phyloP scores from a whole-genome alignment of 2,329 filamentous ascomycete genomes.

The Cercospora sojina region DNA sequence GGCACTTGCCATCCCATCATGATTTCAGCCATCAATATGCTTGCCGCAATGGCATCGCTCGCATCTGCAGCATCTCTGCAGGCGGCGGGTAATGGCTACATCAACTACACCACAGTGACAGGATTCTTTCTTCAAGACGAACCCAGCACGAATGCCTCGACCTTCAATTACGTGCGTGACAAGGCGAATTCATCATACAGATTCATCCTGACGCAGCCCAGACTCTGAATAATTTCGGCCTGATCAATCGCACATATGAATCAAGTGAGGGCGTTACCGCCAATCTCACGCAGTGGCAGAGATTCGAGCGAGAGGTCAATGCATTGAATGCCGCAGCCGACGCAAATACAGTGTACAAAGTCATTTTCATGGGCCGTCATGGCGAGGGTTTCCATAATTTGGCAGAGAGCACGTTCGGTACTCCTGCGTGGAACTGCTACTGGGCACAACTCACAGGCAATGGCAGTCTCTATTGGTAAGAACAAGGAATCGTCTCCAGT shows the following conservation, averaged over 20 bases:
- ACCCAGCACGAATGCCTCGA: conserved; percentile 52
- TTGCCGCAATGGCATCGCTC: conserved; percentile 7
- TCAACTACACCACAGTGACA: conserved; percentile 60
- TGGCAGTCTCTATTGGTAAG: conserved; percentile 57
- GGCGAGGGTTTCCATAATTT: conserved; percentile 66
- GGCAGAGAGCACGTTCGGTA: conserved; percentile 65
- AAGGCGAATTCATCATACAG: not conserved
- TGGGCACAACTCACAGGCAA: conserved; percentile 66
- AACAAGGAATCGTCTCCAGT: not conserved
- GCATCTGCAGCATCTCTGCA: conserved; percentile 19
- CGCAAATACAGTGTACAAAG: conserved; percentile 62
- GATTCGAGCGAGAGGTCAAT: conserved; percentile 59
- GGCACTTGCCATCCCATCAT: conserved; percentile 5
- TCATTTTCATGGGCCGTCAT: conserved; percentile 69
- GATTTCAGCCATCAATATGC: conserved; percentile 8
- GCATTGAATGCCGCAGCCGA: conserved; percentile 54
- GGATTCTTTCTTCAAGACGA: conserved; percentile 68
- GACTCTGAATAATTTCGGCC: conserved; percentile 63
- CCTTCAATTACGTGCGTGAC: conserved; percentile 62
- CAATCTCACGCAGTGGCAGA: conserved; percentile 63
- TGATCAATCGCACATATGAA: conserved; percentile 62
- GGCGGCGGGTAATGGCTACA: conserved; percentile 37
- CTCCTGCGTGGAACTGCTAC: conserved; percentile 66
- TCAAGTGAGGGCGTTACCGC: conserved; percentile 48
- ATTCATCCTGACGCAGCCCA: conserved; percentile 34